Percentiles rank a stretch among this genome's conserved stretches.
phyloP scores from a whole-genome alignment of 116 monocot genomes.

The Iris pallida region DNA sequence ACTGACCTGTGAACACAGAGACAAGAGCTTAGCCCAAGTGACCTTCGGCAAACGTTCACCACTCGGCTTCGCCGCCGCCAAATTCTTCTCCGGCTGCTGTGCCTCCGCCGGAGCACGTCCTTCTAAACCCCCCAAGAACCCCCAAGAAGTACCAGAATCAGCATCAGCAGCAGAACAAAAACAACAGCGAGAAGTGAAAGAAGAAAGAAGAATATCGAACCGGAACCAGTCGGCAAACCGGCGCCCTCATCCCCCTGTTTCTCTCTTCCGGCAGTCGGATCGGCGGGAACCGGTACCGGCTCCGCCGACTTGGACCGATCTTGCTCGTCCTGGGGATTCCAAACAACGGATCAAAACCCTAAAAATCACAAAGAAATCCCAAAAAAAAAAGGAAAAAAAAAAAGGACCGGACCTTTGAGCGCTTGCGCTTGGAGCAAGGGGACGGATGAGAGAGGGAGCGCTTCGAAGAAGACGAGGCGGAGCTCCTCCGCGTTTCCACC shows the following conservation, averaged over 20 bases:
- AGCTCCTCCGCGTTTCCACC: constrained; percentile 11
- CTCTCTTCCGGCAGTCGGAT: neutral
- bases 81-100: constrained; percentile 3
- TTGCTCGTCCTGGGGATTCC: neutral
- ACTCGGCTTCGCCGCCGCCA: neutral
- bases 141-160: neutral
- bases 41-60: neutral
- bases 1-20: constrained; percentile 6
- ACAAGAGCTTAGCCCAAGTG: constrained; percentile 8
- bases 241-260: neutral
- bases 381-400: neutral
- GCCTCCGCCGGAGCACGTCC: neutral
- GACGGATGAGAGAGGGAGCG: constrained; percentile 3
- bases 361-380: neutral
- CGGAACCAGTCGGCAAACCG: neutral
- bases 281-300: neutral
- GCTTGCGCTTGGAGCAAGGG: neutral
- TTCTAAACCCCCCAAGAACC: neutral
- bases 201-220: neutral
- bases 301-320: neutral
- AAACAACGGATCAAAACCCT: neutral
- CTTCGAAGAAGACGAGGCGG: constrained; percentile 1
- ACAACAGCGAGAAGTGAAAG: neutral
- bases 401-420: constrained; percentile 13
- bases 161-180: neutral